phyloP scores from a whole-genome alignment of 306 rosid genomes.

The Rubus idaeus region DNA sequence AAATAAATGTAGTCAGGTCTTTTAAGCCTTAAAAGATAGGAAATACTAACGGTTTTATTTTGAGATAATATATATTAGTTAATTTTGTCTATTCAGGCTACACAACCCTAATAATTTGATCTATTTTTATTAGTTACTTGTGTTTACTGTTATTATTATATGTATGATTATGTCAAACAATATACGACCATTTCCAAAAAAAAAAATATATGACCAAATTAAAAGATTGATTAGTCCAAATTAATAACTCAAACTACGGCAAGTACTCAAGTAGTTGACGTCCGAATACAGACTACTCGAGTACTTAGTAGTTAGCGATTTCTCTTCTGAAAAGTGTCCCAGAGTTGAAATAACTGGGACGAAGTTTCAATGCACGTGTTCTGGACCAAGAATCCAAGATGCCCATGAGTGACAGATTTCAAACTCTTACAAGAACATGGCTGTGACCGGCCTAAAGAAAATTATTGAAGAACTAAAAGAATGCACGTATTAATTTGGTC shows the following conservation, averaged over 20 bases:
- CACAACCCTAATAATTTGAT: not conserved
- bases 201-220: too few species aligned
- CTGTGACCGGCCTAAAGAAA: not conserved
- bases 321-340: not conserved
- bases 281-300: too few species aligned
- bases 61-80: not conserved
- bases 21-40: not conserved
- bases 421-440: not conserved
- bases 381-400: not conserved
- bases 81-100: not conserved
- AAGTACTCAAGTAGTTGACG: not conserved
- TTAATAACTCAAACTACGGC: not conserved
- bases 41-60: not conserved
- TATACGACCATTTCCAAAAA: too few species aligned
- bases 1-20: too few species aligned
- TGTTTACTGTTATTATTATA: not conserved
- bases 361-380: slow-evolving; percentile 9
- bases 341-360: not conserved
- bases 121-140: not conserved
- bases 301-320: not conserved
- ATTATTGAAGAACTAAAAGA: not conserved
- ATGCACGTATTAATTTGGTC: slow-evolving; percentile 1
- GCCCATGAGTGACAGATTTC: not conserved
- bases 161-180: not conserved
- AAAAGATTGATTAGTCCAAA: not conserved